Evolutionary conservation across 164 flowering plant genomes (phyloP), one percentile per base, ranked within the genome.

Genomic region (Aristolochia fimbriata): DNA sequence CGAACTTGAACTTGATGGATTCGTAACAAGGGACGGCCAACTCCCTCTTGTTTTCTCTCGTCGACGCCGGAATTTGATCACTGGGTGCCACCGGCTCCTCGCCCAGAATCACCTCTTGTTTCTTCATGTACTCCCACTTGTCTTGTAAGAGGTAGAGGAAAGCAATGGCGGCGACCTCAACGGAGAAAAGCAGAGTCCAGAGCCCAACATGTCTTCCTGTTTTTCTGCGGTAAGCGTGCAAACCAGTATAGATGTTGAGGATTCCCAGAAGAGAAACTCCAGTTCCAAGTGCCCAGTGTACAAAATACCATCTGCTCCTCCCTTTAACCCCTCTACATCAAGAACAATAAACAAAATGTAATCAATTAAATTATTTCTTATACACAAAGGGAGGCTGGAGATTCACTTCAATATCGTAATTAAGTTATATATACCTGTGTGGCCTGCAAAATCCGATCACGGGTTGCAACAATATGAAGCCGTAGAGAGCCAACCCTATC

Each of bases 231-330:
- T 84, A 90, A 20, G 90, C 90, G 23, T 74, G 67, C 59, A 90
- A 69, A 47, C 97, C 97, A 17, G 87, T 81, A 68, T 82, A 90
- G 19, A 87, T 69, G 70, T 84, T 82, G 71, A 83, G 73, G 61
- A 81, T 74, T 54, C 94, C 97, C 57, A 76, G 66, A 37, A 82
- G n/a, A 15, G 84, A 74, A 14, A 74, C 65, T 52, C 70, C 57
- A 46, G 80, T 85, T 64, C 97, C 97, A 15, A 85, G 72, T 12
- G 75, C 31, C 95, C 97, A 90, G 62, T 90, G 97, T 51, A 72
- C 59, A 46, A 80, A 65, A 73, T 77, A 87, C 97, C 97, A 90
- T 33, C 63, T 33, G 16, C 73, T 78, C 61, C 92, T 83, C 48
- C 75, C 72, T 70, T 65, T 83, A 59, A 55, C 70, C 64, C 88